These are phyloP conservation scores for Planoprotostelium fungivorum DNA, from an alignment of 78 protist species.

Conservation along the genomic window DNA sequence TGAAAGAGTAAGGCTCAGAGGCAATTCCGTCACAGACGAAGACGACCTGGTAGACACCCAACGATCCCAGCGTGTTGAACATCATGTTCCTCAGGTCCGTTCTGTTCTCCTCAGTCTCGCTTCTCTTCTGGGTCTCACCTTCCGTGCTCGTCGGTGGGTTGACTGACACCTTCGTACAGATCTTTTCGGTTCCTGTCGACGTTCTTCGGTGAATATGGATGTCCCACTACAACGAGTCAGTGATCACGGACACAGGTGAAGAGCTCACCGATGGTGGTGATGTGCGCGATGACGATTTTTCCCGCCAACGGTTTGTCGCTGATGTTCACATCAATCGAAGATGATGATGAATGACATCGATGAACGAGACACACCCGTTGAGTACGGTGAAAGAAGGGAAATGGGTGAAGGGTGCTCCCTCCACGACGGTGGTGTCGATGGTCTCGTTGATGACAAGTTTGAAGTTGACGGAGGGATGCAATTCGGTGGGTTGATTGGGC, in stretches of 20 bases:
- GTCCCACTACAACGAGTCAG: too few species aligned
- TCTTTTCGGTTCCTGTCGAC: not conserved
- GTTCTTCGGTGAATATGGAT: too few species aligned
- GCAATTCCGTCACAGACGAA: not conserved
- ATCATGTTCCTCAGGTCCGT: not conserved
- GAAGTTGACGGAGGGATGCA: not conserved
- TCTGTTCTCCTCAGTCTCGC: not conserved
- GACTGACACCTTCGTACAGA: not conserved
- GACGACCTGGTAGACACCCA: not conserved
- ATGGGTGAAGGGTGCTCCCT: not conserved
- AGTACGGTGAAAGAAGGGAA: not conserved
- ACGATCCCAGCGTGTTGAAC: not conserved
- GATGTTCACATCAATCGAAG: not conserved
- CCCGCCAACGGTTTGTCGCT: not conserved
- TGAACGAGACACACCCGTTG: not conserved
- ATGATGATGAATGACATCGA: not conserved
- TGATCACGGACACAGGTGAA: too few species aligned
- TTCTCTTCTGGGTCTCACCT: not conserved
- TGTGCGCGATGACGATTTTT: not conserved
- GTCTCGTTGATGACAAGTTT: too few species aligned
- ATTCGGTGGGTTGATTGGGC: not conserved
- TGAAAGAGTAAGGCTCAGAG: not conserved
- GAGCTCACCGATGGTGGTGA: not conserved
- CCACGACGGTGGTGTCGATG: not conserved
- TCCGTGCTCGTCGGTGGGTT: not conserved